Conservation (phyloP, 805 yeast genomes). For the Schwanniomyces vanrijiae region DNA sequence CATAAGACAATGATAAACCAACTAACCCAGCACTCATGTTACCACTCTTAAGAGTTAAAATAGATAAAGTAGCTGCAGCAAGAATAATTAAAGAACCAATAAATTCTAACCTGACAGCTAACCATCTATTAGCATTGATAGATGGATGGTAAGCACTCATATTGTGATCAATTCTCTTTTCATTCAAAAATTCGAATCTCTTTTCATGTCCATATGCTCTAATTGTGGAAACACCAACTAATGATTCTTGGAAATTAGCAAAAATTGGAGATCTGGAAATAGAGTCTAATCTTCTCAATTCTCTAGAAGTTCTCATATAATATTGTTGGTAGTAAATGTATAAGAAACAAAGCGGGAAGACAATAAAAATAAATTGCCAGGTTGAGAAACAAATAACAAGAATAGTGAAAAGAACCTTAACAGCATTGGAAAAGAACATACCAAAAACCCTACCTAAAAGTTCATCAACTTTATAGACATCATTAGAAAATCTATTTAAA, state of each 20-base stretch:
- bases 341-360: slow-evolving; percentile 65
- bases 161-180: slow-evolving; percentile 75
- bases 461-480: slow-evolving; percentile 87
- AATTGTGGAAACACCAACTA: slow-evolving; percentile 72
- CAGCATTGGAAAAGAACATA: slow-evolving; percentile 60
- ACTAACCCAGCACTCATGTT: slow-evolving; percentile 83
- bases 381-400: slow-evolving; percentile 81
- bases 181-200: slow-evolving; percentile 65
- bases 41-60: slow-evolving; percentile 67
- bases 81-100: slow-evolving; percentile 87
- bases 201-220: slow-evolving; percentile 69
- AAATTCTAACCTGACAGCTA: slow-evolving; percentile 90
- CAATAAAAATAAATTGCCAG: slow-evolving; percentile 76
- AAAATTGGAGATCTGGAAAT: slow-evolving; percentile 77
- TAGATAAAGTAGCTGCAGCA: slow-evolving; percentile 80
- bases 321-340: slow-evolving; percentile 75
- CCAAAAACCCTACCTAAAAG: slow-evolving; percentile 67
- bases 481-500: slow-evolving; percentile 87
- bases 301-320: slow-evolving; percentile 76
- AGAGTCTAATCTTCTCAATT: slow-evolving; percentile 78
- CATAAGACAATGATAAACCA: slow-evolving; percentile 91
- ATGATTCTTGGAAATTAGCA: slow-evolving; percentile 82
- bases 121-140: slow-evolving; percentile 93
- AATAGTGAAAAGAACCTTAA: slow-evolving; percentile 72
- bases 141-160: slow-evolving; percentile 93